These are phyloP conservation scores for Boletus rubropictus DNA, from an alignment of 768 basidiomycete species.

Conservation along the genomic window DNA sequence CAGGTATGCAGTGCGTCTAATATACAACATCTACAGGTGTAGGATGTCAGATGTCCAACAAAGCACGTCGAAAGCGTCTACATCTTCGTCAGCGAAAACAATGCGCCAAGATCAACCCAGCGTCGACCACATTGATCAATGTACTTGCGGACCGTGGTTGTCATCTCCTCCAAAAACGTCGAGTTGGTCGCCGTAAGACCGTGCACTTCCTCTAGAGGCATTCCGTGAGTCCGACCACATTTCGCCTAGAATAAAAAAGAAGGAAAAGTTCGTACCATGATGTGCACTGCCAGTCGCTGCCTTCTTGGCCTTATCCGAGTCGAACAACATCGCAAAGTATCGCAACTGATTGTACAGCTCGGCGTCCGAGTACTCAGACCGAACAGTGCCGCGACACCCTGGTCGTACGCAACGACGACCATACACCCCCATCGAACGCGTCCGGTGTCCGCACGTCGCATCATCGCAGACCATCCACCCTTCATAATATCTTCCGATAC, in stretches of 20 bases:
- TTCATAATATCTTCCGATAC: conserved; percentile 80
- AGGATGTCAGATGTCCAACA: neutral
- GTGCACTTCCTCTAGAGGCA: conserved; percentile 47
- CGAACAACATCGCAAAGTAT: conserved; percentile 77
- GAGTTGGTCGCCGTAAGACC: conserved; percentile 47
- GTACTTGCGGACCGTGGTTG: conserved; percentile 63
- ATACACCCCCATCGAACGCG: conserved; percentile 93
- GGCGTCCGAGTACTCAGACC: conserved; percentile 69
- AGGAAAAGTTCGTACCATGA: conserved; percentile 31
- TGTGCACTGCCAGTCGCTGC: conserved; percentile 43
- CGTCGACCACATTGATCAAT: conserved; percentile 83
- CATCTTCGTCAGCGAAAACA: conserved; percentile 81
- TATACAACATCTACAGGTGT: neutral
- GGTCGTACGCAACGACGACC: conserved; percentile 70
- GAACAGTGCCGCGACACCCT: conserved; percentile 8
- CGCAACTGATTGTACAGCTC: conserved; percentile 87
- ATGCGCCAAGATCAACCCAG: conserved; percentile 74
- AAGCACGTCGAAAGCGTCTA: conserved; percentile 22
- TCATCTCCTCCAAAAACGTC: conserved; percentile 47
- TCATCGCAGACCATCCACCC: conserved; percentile 88
- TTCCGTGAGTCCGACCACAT: neutral
- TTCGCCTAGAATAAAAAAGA: neutral
- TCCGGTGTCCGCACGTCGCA: conserved; percentile 71
- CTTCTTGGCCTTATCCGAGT: conserved; percentile 56
- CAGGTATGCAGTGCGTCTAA: conserved; percentile 7